A percentile compares a stretch with the other conserved stretches of the same genome.
Evolutionary conservation across 306 rosid species (phyloP).

Genomic region (Begonia peltatifolia): DNA sequence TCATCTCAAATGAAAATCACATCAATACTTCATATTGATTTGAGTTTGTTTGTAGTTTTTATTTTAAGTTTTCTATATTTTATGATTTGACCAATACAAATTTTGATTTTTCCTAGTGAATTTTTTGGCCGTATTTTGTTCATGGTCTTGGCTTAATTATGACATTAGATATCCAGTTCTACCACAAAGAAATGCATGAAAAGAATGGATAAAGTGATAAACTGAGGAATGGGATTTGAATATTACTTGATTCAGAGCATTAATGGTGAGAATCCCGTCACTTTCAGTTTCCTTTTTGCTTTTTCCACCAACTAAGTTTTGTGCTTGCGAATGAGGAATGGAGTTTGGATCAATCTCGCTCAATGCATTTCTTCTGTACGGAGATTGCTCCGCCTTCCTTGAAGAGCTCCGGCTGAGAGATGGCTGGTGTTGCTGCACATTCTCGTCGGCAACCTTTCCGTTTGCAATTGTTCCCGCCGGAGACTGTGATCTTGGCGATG

Average conservation of each 20-base stretch:
- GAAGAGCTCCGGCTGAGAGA: constrained; percentile 75
- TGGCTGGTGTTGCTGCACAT: constrained; percentile 33
- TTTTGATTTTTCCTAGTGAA: too few relatives aligned
- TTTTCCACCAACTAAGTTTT: constrained; percentile 27
- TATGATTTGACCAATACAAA: too few relatives aligned
- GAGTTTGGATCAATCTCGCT: constrained; percentile 69
- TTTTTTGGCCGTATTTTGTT: too few relatives aligned
- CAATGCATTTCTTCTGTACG: constrained; percentile 73
- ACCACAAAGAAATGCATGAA: too few relatives aligned
- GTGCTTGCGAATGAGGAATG: constrained; percentile 31
- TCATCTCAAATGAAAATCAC: too few relatives aligned
- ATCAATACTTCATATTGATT: too few relatives aligned
- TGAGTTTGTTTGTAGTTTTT: too few relatives aligned
- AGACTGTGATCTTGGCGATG: constrained; percentile 69
- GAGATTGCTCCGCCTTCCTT: constrained; percentile 76
- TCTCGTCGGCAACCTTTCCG: constrained; percentile 20
- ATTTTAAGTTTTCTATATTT: too few relatives aligned
- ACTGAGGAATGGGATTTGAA: too few relatives aligned
- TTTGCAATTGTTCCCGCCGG: constrained; percentile 40
- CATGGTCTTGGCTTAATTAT: too few relatives aligned
- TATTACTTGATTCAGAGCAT: constrained; percentile 32
- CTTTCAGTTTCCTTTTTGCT: constrained; percentile 33
- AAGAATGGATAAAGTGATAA: too few relatives aligned
- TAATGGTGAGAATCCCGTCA: constrained; percentile 7
- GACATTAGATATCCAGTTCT: too few relatives aligned